These are phyloP conservation scores for Fusarium compactum DNA, from an alignment of 2,329 filamentous ascomycete genomes.

Conservation along the genomic window DNA sequence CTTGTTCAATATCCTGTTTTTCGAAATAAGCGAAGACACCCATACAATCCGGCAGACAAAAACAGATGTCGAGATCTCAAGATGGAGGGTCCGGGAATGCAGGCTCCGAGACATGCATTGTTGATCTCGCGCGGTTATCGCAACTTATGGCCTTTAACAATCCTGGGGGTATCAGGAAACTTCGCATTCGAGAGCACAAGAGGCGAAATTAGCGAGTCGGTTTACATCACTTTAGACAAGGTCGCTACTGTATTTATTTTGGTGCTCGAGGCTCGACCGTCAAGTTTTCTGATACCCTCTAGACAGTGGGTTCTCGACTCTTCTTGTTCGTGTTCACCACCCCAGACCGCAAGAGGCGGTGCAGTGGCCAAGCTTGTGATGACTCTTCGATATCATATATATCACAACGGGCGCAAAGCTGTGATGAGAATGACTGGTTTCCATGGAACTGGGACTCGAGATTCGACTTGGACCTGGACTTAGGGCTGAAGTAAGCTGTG, in stretches of 20 bases:
- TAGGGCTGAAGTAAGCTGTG: slow-evolving; percentile 30
- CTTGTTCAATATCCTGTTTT: slow-evolving; percentile 29
- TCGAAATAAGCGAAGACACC: slow-evolving; percentile 10
- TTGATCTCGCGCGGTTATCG: slow-evolving; percentile 31
- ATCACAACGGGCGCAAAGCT: slow-evolving; percentile 21
- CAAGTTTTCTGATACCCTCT: not conserved
- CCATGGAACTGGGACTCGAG: slow-evolving; percentile 4
- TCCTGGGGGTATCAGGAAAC: not conserved
- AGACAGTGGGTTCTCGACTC: not conserved
- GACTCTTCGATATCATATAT: not conserved
- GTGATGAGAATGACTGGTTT: slow-evolving; percentile 13
- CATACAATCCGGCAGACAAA: not conserved
- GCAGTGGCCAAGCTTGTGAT: not conserved
- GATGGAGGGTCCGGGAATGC: slow-evolving; percentile 37
- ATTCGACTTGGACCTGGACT: slow-evolving; percentile 7
- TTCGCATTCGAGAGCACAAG: not conserved
- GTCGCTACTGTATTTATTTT: not conserved
- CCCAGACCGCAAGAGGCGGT: not conserved
- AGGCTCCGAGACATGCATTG: slow-evolving; percentile 37
- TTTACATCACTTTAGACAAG: not conserved
- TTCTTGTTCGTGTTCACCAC: not conserved
- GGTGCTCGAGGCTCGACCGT: too few species aligned
- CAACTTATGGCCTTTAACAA: slow-evolving; percentile 1
- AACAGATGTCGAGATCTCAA: slow-evolving; percentile 20
- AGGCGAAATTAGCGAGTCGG: not conserved